Conservation (phyloP, 1,139 yeast species). For the Saccharomyces hybrid region DNA sequence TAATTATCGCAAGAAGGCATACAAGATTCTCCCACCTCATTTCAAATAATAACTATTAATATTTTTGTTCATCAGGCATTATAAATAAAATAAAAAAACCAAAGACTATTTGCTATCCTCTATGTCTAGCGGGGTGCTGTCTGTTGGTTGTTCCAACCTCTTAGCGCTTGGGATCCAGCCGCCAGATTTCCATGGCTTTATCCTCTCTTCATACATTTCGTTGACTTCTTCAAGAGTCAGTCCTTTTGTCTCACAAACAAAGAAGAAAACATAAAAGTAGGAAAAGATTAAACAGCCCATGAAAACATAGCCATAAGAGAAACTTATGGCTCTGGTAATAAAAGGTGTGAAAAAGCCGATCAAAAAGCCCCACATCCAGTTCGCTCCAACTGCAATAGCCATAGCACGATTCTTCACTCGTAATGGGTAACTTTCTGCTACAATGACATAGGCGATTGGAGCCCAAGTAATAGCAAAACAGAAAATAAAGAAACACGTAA, state of each 20-base stretch:
- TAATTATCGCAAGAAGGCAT: not conserved
- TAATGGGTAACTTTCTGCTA: constrained; percentile 66
- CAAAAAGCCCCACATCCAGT: constrained; percentile 70
- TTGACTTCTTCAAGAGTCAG: constrained; percentile 62
- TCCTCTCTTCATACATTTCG: constrained; percentile 39
- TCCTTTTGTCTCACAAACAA: constrained; percentile 62
- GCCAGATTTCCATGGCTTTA: constrained; percentile 38
- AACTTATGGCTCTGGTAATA: constrained; percentile 17
- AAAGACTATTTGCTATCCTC: not conserved
- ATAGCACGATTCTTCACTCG: constrained; percentile 68
- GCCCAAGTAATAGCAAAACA: constrained; percentile 44
- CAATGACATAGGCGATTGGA: constrained; percentile 62
- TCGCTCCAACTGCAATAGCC: constrained; percentile 60
- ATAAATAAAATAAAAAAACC: not conserved
- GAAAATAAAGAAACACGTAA: constrained; percentile 5
- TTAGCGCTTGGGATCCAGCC: constrained; percentile 15
- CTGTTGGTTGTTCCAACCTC: constrained; percentile 21
- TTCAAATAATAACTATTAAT: not conserved
- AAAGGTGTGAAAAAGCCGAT: constrained; percentile 49
- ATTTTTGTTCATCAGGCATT: not conserved
- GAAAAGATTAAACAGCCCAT: constrained; percentile 48
- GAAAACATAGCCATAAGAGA: constrained; percentile 59
- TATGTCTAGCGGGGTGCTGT: not conserved
- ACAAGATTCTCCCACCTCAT: not conserved
- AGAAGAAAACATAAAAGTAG: constrained; percentile 44